Percentiles rank a stretch among this genome's conserved stretches.
phyloP scores from a whole-genome alignment of 2,329 filamentous ascomycete species.

The Pseudocercospora vitis region DNA sequence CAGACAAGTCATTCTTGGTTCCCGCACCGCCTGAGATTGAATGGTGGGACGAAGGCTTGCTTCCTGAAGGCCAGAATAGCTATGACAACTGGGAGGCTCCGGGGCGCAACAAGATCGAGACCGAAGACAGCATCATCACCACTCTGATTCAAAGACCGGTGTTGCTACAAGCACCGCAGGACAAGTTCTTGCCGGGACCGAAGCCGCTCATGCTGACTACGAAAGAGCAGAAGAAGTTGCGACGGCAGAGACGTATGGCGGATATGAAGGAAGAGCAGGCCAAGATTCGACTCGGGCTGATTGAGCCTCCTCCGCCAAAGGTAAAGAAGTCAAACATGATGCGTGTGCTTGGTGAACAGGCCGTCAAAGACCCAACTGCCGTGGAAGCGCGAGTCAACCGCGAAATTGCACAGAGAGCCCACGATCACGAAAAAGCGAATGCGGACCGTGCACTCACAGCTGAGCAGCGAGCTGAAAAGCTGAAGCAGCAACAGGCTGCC shows the following conservation, averaged over 20 bases:
- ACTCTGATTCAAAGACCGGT: conserved; percentile 91
- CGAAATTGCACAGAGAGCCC: conserved; percentile 83
- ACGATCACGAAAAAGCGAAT: conserved; percentile 75
- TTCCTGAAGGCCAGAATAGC: conserved; percentile 62
- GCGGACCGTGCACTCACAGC: conserved; percentile 84
- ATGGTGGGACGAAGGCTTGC: conserved; percentile 94
- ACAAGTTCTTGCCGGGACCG: conserved; percentile 72
- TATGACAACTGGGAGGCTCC: conserved; percentile 69
- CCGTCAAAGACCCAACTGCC: conserved; percentile 93
- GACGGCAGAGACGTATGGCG: conserved; percentile 84
- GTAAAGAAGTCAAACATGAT: conserved; percentile 98
- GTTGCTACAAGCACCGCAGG: conserved; percentile 84
- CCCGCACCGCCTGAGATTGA: conserved; percentile 83
- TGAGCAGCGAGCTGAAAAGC: conserved; percentile 81
- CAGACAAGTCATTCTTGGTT: conserved; percentile 81
- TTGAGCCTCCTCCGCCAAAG: conserved; percentile 88
- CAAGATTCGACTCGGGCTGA: conserved; percentile 87
- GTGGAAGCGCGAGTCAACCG: conserved; percentile 92
- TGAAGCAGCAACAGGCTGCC: conserved; percentile 76
- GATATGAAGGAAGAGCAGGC: conserved; percentile 95
- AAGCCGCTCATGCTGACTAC: conserved; percentile 92
- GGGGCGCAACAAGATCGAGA: conserved; percentile 68
- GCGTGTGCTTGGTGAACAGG: conserved; percentile 89
- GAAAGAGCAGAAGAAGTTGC: conserved; percentile 87
- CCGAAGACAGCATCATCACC: conserved; percentile 83